Base-by-base conservation (phyloP, 139 green algal genomes). In the Pleodorina starrii region DNA sequence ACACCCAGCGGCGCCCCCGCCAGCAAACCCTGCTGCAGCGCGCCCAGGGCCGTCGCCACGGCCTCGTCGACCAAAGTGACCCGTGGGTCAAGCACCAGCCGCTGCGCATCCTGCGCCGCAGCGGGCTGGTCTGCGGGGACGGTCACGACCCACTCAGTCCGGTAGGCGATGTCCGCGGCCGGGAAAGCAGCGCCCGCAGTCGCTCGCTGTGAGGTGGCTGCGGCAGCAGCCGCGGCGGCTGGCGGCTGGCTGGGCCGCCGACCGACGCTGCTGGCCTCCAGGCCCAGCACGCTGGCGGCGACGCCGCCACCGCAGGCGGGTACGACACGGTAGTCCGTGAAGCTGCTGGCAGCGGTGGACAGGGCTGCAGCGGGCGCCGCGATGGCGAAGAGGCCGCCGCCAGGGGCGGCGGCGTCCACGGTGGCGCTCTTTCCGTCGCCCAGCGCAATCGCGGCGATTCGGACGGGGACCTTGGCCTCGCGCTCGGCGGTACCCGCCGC, bases 381-480 rank as follows among this genome's bases (percentile, higher is more conserved):
- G 27, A 63, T 42, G n/a, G 35, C 48, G 32, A 72, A 71, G 27
- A 66, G 48, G 5, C 38, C 14, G 5, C 72, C 72, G 43, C 38
- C 72, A 36, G 40, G 35, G 3, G 43, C 38, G 12, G 69, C 36
- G 36, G 17, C 35, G 5, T 80, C 25, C 38, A 80, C 16, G 19
- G 23, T 57, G 38, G 40, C 23, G 42, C 38, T 27, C 38, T n/a
- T 78, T 3, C 40, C 0, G 25, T 35, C 43, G 17, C 40, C 21
- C 44, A 80, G 44, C 2, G 43, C n/a, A 2, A 88, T 32, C 5
- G 82, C 63, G 17, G 29, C 66, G 44, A 88, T 79, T 43, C 82
- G 66, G n/a, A 76, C 44, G 11, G 82, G 82, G 21, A 88, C 82
- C 82, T 88, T 88, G 40, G 40, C 25, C 46, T 46, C 19, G 10